A percentile compares a stretch with the other conserved stretches of the same genome.
Evolutionary conservation across 2,329 filamentous ascomycete genomes (phyloP).

Genomic region (Phaeosphaeriaceae sp.): DNA sequence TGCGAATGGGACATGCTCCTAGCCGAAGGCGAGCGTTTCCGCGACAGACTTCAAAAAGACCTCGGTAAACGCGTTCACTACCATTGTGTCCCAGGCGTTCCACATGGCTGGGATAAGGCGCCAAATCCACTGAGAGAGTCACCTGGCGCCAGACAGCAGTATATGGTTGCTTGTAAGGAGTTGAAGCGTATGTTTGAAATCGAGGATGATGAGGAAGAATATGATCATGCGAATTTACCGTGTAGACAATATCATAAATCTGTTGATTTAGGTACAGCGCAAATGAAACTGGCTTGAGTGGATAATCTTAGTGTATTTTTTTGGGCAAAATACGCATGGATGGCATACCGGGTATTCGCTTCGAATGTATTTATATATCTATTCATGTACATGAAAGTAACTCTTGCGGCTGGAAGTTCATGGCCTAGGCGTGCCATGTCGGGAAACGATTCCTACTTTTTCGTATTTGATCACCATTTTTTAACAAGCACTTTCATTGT

Average conservation of each 20-base stretch:
- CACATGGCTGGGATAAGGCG: conserved; percentile 71
- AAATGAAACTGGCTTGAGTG: no score
- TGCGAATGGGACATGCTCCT: conserved; percentile 73
- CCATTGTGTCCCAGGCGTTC: conserved; percentile 61
- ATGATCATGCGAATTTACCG: conserved; percentile 6
- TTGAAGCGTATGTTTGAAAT: conserved; percentile 54
- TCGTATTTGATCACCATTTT: no score
- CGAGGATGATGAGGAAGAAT: conserved; percentile 34
- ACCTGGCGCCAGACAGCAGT: conserved; percentile 60
- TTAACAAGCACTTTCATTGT: no score
- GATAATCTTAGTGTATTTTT: no score
- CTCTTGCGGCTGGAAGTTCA: no score
- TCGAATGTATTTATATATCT: no score
- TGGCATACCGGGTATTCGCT: no score
- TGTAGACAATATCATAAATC: conserved; percentile 18
- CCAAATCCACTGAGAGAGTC: conserved; percentile 65
- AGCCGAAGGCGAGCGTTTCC: conserved; percentile 67
- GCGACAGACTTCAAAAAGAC: conserved; percentile 60
- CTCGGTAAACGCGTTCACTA: conserved; percentile 65
- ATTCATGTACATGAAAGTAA: no score
- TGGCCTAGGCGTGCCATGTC: no score
- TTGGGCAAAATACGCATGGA: no score
- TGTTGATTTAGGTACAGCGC: conserved; percentile 8
- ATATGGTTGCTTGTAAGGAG: conserved; percentile 60
- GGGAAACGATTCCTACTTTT: no score